A percentile compares a stretch with the other conserved stretches of the same genome.
Evolutionary conservation across 2,329 filamentous ascomycete genomes (phyloP).

Genomic region (Apiospora hydei): DNA sequence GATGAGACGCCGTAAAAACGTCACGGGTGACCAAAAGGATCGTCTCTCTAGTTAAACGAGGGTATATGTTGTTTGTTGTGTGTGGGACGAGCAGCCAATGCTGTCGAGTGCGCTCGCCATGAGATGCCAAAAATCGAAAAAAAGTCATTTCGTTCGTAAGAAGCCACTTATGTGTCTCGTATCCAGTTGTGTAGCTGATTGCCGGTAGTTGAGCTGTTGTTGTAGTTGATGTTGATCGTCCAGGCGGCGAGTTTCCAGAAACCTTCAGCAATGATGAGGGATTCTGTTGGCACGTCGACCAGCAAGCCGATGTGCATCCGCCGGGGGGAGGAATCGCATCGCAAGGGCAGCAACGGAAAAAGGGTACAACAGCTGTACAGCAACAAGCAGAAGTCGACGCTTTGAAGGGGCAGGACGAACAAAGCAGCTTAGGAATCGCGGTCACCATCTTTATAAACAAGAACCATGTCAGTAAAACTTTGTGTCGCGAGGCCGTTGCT

Average conservation of each 20-base stretch:
- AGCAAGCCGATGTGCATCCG: slow-evolving; percentile 6
- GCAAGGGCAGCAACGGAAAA: slow-evolving; percentile 7
- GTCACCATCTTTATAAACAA: slow-evolving; percentile 53
- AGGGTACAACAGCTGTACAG: slow-evolving; percentile 2
- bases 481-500: slow-evolving; percentile 39
- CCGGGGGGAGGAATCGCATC: background rate
- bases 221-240: background rate
- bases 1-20: slow-evolving; percentile 23
- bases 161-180: slow-evolving; percentile 19
- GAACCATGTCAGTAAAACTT: slow-evolving; percentile 52
- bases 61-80: slow-evolving; percentile 19
- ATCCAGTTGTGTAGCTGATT: slow-evolving; percentile 14
- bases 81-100: slow-evolving; percentile 19
- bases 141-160: slow-evolving; percentile 16
- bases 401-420: slow-evolving; percentile 23
- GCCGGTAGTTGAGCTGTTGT: background rate
- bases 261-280: background rate
- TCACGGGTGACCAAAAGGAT: slow-evolving; percentile 9
- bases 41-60: slow-evolving; percentile 20
- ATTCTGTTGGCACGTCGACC: background rate
- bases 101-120: slow-evolving; percentile 18
- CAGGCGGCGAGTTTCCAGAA: background rate
- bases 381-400: slow-evolving; percentile 19
- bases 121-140: slow-evolving; percentile 18
- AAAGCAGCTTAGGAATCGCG: slow-evolving; percentile 38